Percentiles rank a stretch among this genome's conserved stretches.
These are phyloP conservation scores for Pelargonium myrrhifolium DNA, from an alignment of 441 rosid genomes.

Conservation along the genomic window DNA sequence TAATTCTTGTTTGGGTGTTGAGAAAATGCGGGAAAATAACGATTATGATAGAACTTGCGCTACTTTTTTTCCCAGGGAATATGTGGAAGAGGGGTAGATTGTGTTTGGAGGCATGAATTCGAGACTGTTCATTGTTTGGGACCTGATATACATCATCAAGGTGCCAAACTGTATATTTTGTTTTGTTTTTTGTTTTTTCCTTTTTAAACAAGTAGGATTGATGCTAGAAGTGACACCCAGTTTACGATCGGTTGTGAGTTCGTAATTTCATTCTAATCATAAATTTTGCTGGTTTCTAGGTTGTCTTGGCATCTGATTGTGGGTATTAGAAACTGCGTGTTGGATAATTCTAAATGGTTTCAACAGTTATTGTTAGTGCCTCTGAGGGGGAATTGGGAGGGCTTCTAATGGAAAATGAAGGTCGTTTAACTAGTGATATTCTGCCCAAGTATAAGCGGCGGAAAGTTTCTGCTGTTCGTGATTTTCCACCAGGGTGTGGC, in stretches of 20 bases:
- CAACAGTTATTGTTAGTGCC: not conserved
- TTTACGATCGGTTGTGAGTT: not conserved
- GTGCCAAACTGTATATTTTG: too few species aligned
- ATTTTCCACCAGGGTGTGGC: conserved; percentile 1
- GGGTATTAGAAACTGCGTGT: not conserved
- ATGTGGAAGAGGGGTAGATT: not conserved
- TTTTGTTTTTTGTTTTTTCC: too few species aligned
- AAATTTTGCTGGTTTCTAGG: not conserved
- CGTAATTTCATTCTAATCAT: not conserved
- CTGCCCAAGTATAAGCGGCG: not conserved
- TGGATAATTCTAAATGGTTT: not conserved
- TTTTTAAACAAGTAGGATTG: too few species aligned
- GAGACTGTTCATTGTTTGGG: too few species aligned
- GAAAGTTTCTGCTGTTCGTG: conserved; percentile 2
- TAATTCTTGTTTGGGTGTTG: not conserved
- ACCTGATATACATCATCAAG: too few species aligned
- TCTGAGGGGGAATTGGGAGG: conserved; percentile 1
- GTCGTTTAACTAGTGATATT: not conserved
- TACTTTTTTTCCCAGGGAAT: not conserved
- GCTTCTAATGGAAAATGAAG: not conserved
- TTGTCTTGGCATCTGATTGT: not conserved
- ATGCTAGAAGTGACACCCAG: not conserved
- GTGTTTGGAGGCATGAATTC: too few species aligned
- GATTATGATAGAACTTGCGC: not conserved
- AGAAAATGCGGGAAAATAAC: not conserved